Base-by-base conservation (phyloP, 2,329 filamentous ascomycete species). In the Diplodia seriata region DNA sequence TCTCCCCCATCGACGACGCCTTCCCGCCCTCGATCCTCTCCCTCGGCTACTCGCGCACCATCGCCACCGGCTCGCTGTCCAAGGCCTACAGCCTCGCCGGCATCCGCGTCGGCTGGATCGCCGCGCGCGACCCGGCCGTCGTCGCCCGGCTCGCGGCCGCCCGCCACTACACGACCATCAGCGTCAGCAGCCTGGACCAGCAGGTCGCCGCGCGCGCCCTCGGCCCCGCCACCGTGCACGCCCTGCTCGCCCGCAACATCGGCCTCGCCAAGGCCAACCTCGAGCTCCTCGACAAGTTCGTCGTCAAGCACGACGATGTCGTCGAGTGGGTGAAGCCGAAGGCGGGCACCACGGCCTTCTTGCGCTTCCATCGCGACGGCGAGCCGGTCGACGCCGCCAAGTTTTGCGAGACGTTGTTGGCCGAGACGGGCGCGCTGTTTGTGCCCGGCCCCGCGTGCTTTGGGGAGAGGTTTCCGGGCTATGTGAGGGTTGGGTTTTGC, bases 81-180 rank as follows among this genome's bases (percentile, higher is more conserved):
- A 97, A 97, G 80, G 91, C 92, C 0, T 97, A 93, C 79, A 88
- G 91, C 2, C 81, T 97, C 4, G 92, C 93, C 0, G 93, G 93
- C 1, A 89, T 96, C 70, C 88, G 93, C 0, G 79, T 94, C 1
- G 93, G 93, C 38, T 97, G 93, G 93, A 84, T 94, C 68, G 91
- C 91, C 3, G 90, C 89, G 15, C 87, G 87, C 31, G 86, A 88
- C 76, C 75, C 76, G 5, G 79, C 81, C 0, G 83, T 96, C 67
- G 85, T 94, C 65, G 85, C 89, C 62, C 81, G 84, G 15, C 84
- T 91, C 70, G 87, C 89, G 12, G 79, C 82, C 15, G 89, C 89
- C 1, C 84, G 92, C 50, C 90, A 95, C 77, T 96, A 95, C 81
- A 96, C 92, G 3, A 93, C 91, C 31, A 96, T 96, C 73, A 91